Percentiles rank a stretch among this genome's conserved stretches.
phyloP scores from a whole-genome alignment of 331 rosid species.

The Malus hybrid region DNA sequence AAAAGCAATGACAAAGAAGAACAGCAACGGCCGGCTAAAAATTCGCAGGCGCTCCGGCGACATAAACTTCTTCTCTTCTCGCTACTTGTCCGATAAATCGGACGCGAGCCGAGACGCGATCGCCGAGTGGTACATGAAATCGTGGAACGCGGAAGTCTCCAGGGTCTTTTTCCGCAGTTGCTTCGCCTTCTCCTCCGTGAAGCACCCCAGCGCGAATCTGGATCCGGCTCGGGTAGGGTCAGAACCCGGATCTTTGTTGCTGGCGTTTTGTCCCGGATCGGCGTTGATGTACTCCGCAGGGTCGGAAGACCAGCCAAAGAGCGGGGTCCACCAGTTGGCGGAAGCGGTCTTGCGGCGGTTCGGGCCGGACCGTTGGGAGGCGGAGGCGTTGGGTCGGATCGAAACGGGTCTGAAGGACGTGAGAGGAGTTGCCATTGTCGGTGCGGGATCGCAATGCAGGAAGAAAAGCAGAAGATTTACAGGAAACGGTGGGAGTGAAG shows the following conservation, averaged over 20 bases:
- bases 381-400: slow-evolving; percentile 29
- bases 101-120: slow-evolving; percentile 71
- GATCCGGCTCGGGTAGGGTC: slow-evolving; percentile 17
- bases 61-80: slow-evolving; percentile 8
- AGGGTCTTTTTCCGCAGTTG: slow-evolving; percentile 50
- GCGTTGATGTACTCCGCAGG: slow-evolving; percentile 41
- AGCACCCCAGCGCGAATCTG: slow-evolving; percentile 37
- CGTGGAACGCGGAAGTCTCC: slow-evolving; percentile 61
- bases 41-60: slow-evolving; percentile 5
- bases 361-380: slow-evolving; percentile 25
- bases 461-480: background rate
- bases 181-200: slow-evolving; percentile 71
- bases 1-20: background rate
- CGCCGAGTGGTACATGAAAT: slow-evolving; percentile 69
- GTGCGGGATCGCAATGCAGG: background rate
- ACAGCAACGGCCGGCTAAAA: slow-evolving; percentile 10
- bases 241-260: background rate
- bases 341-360: slow-evolving; percentile 26
- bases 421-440: slow-evolving; percentile 37
- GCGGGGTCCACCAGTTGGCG: slow-evolving; percentile 59
- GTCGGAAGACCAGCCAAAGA: slow-evolving; percentile 54
- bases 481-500: background rate
- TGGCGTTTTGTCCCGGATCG: background rate
- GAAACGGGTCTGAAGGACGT: slow-evolving; percentile 23
- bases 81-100: slow-evolving; percentile 24